Conservation (phyloP, 2,329 filamentous ascomycete species). For the Dendryphion nanum region DNA sequence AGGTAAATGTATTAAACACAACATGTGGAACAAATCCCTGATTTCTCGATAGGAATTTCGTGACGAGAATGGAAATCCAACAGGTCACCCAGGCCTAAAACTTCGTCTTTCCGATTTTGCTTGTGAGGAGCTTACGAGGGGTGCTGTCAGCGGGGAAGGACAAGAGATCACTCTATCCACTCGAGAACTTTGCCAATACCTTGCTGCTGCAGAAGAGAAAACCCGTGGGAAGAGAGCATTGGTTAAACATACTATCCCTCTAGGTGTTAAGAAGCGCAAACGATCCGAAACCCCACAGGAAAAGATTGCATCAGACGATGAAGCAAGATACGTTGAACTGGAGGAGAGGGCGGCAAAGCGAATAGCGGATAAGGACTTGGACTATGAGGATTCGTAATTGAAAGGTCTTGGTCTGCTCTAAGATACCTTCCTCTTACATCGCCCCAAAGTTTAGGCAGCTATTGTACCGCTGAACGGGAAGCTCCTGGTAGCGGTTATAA, state of each 20-base stretch:
- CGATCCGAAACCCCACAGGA: constrained; percentile 13
- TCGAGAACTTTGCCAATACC: constrained; percentile 11
- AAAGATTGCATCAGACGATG: constrained; percentile 10
- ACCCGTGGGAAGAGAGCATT: constrained; percentile 1
- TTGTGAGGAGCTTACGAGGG: constrained; percentile 6
- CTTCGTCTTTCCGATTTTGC: constrained; percentile 5
- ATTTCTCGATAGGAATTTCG: background rate
- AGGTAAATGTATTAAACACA: too few species aligned
- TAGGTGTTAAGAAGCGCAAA: constrained; percentile 13
- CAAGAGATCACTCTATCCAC: constrained; percentile 2
- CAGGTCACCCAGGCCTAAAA: constrained; percentile 4
- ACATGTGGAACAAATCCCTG: background rate
- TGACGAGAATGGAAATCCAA: constrained; percentile 4
- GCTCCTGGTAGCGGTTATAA: too few species aligned
- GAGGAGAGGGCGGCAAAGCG: too few species aligned
- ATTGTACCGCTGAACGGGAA: too few species aligned
- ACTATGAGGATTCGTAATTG: too few species aligned
- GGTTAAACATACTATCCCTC: constrained; percentile 4
- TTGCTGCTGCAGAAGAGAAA: constrained; percentile 7
- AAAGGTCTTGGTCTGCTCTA: too few species aligned
- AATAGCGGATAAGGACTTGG: too few species aligned
- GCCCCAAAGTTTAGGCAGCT: too few species aligned
- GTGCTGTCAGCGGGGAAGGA: background rate
- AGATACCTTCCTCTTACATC: too few species aligned
- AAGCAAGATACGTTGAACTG: too few species aligned